These are phyloP conservation scores for Paramecium sonneborni DNA, from an alignment of 73 alveolate species.

Conservation along the genomic window DNA sequence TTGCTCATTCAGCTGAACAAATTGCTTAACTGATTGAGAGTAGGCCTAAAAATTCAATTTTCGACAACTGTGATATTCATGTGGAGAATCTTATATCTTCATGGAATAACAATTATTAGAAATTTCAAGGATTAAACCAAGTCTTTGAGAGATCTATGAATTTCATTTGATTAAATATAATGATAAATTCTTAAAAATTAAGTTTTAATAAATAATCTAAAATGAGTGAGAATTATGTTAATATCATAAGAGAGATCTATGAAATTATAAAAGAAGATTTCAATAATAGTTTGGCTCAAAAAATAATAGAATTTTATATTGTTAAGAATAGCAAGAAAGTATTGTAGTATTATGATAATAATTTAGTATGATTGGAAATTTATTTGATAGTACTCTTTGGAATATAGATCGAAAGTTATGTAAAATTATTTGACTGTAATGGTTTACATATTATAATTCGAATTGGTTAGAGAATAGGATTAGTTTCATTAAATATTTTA, in stretches of 20 bases:
- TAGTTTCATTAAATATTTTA: background rate
- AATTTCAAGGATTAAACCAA: background rate
- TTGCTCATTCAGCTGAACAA: background rate
- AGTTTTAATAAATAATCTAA: background rate
- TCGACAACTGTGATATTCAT: background rate
- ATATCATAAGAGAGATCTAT: background rate
- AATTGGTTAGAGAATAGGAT: background rate
- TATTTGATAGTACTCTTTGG: background rate
- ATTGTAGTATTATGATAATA: background rate
- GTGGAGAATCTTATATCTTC: background rate
- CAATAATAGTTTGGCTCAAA: background rate
- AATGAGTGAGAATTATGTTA: background rate
- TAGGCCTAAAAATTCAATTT: background rate
- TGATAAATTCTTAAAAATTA: background rate
- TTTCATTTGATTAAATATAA: background rate
- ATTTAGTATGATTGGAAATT: background rate
- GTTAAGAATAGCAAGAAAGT: background rate
- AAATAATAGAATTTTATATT: background rate
- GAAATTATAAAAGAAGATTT: background rate
- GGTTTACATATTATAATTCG: background rate
- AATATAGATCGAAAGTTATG: background rate
- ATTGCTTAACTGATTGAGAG: background rate
- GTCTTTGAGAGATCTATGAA: background rate
- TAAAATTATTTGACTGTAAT: background rate
- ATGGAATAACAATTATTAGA: background rate